These are phyloP conservation scores for Punica granatum DNA, from an alignment of 345 rosid species.

Conservation along the genomic window DNA sequence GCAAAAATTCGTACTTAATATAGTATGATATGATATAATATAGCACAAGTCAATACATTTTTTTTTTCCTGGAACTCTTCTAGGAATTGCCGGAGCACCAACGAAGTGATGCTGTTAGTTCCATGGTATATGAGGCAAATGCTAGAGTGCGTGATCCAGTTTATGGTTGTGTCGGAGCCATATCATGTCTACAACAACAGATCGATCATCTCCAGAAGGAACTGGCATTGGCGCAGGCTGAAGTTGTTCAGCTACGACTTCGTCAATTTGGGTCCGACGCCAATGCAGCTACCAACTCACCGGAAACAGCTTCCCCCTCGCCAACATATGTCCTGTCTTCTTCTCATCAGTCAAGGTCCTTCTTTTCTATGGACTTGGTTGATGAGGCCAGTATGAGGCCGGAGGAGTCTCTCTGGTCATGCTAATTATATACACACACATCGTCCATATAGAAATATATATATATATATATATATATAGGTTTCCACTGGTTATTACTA, in stretches of 20 bases:
- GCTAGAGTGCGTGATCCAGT: slow-evolving; percentile 87
- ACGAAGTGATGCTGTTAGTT: slow-evolving; percentile 83
- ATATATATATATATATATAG: background rate
- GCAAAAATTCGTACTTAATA: no score
- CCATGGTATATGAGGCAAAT: slow-evolving; percentile 87
- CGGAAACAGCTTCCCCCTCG: background rate
- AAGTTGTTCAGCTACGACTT: slow-evolving; percentile 50
- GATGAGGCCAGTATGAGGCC: slow-evolving; percentile 2
- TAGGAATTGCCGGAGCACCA: slow-evolving; percentile 25
- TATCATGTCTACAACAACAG: slow-evolving; percentile 64
- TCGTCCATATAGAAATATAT: no score
- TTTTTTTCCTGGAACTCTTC: background rate
- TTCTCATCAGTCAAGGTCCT: background rate
- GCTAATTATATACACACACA: no score
- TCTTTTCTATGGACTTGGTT: background rate
- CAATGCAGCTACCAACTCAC: slow-evolving; percentile 5
- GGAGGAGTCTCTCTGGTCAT: slow-evolving; percentile 1
- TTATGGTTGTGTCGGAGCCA: slow-evolving; percentile 85
- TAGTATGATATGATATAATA: no score
- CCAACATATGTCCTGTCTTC: background rate
- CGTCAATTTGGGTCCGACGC: slow-evolving; percentile 5
- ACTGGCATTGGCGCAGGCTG: slow-evolving; percentile 73
- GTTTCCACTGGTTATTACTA: no score
- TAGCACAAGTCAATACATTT: background rate
- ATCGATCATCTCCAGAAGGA: slow-evolving; percentile 67